phyloP scores from a whole-genome alignment of 441 rosid genomes.

The Arabidopsis lyrata region DNA sequence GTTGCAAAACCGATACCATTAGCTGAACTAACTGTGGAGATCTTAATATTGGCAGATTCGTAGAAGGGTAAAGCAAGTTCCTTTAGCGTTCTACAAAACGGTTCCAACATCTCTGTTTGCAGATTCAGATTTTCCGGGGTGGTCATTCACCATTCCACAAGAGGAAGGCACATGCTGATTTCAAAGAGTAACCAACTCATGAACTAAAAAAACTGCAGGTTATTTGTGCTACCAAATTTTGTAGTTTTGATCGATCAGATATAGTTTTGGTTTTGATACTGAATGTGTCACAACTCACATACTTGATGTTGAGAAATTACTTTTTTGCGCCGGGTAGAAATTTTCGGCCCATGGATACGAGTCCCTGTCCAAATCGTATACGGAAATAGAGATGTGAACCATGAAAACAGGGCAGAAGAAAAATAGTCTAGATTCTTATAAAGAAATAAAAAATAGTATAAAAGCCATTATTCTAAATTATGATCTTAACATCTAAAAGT shows the following conservation, averaged over 20 bases:
- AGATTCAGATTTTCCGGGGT: slow-evolving; percentile 78
- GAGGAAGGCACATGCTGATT: slow-evolving; percentile 41
- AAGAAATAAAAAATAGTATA: too few relatives aligned
- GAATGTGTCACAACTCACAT: neutral
- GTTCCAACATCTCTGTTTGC: slow-evolving; percentile 73
- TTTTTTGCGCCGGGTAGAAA: neutral
- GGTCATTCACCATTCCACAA: slow-evolving; percentile 62
- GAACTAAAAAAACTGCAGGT: slow-evolving; percentile 45
- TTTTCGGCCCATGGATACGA: neutral
- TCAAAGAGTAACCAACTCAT: slow-evolving; percentile 17
- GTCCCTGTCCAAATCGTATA: too few relatives aligned
- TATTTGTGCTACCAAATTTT: slow-evolving; percentile 20
- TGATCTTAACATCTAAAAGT: too few relatives aligned
- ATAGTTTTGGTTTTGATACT: slow-evolving; percentile 20
- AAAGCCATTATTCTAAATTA: too few relatives aligned
- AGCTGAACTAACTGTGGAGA: slow-evolving; percentile 32
- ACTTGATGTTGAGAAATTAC: too few relatives aligned
- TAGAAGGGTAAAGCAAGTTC: slow-evolving; percentile 90
- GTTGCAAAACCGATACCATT: neutral
- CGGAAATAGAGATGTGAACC: too few relatives aligned
- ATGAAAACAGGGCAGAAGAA: too few relatives aligned
- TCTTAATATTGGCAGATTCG: slow-evolving; percentile 61
- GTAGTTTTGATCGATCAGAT: slow-evolving; percentile 27
- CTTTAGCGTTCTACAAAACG: slow-evolving; percentile 75
- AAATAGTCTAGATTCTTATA: too few relatives aligned